A percentile compares a stretch with the other conserved stretches of the same genome.
Evolutionary conservation across 2,329 filamentous ascomycete species (phyloP).

Genomic region (Podosphaera fusca): DNA sequence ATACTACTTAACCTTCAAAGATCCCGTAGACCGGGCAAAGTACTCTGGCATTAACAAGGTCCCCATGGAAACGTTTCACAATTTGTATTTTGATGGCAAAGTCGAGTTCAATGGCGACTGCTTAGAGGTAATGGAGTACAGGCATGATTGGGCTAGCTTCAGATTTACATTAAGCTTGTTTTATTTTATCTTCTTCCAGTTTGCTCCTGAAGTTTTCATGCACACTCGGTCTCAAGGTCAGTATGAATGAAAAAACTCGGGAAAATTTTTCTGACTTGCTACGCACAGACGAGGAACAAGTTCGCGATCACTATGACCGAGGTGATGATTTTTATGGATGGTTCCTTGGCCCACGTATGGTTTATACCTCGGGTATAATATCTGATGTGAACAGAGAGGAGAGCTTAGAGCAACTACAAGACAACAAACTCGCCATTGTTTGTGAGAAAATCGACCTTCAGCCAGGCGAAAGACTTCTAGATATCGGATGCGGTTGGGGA

Average conservation of each 20-base stretch:
- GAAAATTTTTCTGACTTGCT: not conserved
- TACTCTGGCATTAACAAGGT: slow-evolving; percentile 64
- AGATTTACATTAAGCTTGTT: slow-evolving; percentile 68
- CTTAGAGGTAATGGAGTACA: slow-evolving; percentile 74
- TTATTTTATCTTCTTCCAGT: slow-evolving; percentile 69
- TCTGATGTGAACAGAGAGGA: slow-evolving; percentile 73
- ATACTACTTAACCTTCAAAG: slow-evolving; percentile 70
- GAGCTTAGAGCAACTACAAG: slow-evolving; percentile 80
- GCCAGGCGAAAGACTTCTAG: slow-evolving; percentile 61
- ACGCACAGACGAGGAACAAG: slow-evolving; percentile 70
- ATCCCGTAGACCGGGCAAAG: slow-evolving; percentile 32
- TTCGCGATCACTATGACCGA: slow-evolving; percentile 90
- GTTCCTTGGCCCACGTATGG: slow-evolving; percentile 97
- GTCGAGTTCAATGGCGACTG: slow-evolving; percentile 90
- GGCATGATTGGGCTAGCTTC: slow-evolving; percentile 95
- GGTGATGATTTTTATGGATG: slow-evolving; percentile 97
- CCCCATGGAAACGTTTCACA: slow-evolving; percentile 81
- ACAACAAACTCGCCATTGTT: slow-evolving; percentile 88
- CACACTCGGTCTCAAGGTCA: slow-evolving; percentile 73
- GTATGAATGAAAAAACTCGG: slow-evolving; percentile 4
- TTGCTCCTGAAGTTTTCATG: slow-evolving; percentile 78
- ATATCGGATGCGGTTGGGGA: slow-evolving; percentile 96
- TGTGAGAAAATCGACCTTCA: slow-evolving; percentile 86
- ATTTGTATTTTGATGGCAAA: slow-evolving; percentile 91
- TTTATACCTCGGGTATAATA: slow-evolving; percentile 92